A percentile compares a stretch with the other conserved stretches of the same genome.
phyloP scores from a whole-genome alignment of 1,139 yeast species.

The Nadsonia starkeyi-henricii region DNA sequence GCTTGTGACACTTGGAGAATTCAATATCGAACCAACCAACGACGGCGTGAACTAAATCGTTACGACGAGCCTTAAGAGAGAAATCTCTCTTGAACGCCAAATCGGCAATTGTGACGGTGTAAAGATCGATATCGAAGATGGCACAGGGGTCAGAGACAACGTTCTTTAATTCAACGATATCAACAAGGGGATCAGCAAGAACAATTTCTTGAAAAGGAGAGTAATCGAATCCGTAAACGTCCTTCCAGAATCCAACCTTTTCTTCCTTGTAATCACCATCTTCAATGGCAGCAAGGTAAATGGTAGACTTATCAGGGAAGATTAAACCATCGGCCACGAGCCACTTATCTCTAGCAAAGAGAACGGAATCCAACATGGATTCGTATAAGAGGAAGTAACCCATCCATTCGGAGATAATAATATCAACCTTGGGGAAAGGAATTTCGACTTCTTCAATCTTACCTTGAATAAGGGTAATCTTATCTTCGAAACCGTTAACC shows the following conservation, averaged over 20 bases:
- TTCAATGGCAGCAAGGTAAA: slow-evolving; percentile 86
- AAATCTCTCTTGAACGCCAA: slow-evolving; percentile 61
- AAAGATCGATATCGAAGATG: slow-evolving; percentile 73
- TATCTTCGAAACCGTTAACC: slow-evolving; percentile 73
- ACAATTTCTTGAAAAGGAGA: slow-evolving; percentile 59
- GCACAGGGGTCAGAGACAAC: slow-evolving; percentile 58
- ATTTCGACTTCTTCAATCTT: slow-evolving; percentile 86
- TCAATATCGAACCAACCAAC: slow-evolving; percentile 93
- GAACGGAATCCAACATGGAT: slow-evolving; percentile 94
- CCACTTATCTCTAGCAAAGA: slow-evolving; percentile 86
- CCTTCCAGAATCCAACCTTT: slow-evolving; percentile 90
- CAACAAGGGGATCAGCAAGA: slow-evolving; percentile 89
- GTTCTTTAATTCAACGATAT: slow-evolving; percentile 71
- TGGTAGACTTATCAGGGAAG: slow-evolving; percentile 88
- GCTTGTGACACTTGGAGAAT: slow-evolving; percentile 41
- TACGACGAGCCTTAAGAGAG: slow-evolving; percentile 56
- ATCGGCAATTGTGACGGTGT: slow-evolving; percentile 74
- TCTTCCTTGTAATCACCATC: slow-evolving; percentile 90
- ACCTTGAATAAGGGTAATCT: slow-evolving; percentile 81
- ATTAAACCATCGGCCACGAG: slow-evolving; percentile 78
- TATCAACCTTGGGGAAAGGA: slow-evolving; percentile 72
- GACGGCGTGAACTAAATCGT: slow-evolving; percentile 76
- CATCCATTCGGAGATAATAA: slow-evolving; percentile 98
- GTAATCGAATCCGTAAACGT: slow-evolving; percentile 93
- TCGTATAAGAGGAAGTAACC: slow-evolving; percentile 93